phyloP scores from a whole-genome alignment of 2,329 filamentous ascomycete genomes.

The Epichloe uncinata region DNA sequence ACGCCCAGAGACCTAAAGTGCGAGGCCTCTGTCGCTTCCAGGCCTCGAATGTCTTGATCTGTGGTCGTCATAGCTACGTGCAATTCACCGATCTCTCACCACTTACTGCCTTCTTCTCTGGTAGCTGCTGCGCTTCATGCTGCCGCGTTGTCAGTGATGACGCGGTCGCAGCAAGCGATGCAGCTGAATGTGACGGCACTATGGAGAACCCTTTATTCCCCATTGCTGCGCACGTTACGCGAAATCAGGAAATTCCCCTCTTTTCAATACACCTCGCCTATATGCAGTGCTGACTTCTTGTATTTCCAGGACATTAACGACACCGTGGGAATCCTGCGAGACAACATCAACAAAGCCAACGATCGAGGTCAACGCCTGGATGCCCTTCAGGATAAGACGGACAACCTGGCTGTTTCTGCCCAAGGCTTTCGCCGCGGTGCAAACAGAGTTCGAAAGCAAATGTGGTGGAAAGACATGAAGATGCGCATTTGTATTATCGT shows the following conservation, averaged over 20 bases:
- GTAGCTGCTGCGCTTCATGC: no score
- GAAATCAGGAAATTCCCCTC: no score
- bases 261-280: no score
- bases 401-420: constrained; percentile 84
- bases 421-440: constrained; percentile 93
- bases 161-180: no score
- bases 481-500: constrained; percentile 95
- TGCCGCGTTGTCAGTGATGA: no score
- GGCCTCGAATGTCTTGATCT: no score
- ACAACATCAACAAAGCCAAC: constrained; percentile 95
- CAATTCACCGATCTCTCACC: no score
- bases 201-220: not conserved
- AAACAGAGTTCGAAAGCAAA: constrained; percentile 91
- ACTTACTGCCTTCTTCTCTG: no score
- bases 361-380: constrained; percentile 85
- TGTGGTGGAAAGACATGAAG: constrained; percentile 99
- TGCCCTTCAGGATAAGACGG: constrained; percentile 82
- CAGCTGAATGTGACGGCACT: not conserved
- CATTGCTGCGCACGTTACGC: no score
- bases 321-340: constrained; percentile 86
- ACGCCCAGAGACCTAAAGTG: no score
- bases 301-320: constrained; percentile 79
- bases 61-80: no score
- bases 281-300: constrained; percentile 6
- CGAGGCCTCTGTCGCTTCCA: no score